phyloP scores from a whole-genome alignment of 805 yeast genomes.

The Candida dendrica region DNA sequence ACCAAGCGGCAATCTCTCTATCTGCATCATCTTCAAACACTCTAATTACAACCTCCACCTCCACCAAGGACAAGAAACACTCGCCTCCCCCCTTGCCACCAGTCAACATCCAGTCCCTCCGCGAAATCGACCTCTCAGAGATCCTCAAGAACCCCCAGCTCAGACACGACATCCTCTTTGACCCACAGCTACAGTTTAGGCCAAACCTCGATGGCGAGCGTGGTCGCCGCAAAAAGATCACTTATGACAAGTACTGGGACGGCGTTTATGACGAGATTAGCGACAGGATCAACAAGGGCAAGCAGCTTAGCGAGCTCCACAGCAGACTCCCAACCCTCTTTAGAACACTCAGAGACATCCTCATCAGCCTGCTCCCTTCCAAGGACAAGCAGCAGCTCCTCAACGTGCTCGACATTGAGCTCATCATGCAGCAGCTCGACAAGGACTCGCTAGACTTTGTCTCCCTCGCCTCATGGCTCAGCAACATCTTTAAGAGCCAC shows the following conservation, averaged over 20 bases:
- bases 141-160: constrained; percentile 87
- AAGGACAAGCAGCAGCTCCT: constrained; percentile 63
- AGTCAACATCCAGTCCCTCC: constrained; percentile 69
- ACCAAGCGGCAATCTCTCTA: neutral
- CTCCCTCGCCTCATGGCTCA: constrained; percentile 65
- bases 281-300: constrained; percentile 27
- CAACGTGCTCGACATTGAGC: constrained; percentile 69
- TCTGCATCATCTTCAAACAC: constrained; percentile 10
- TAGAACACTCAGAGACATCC: constrained; percentile 69
- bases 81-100: constrained; percentile 62
- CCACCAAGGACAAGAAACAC: constrained; percentile 19
- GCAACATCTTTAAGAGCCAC: constrained; percentile 72
- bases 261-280: constrained; percentile 65
- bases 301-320: constrained; percentile 12
- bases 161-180: constrained; percentile 88
- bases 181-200: constrained; percentile 86
- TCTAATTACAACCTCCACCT: constrained; percentile 12
- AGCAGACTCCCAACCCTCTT: constrained; percentile 56
- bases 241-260: constrained; percentile 79
- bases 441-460: constrained; percentile 70
- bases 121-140: constrained; percentile 82
- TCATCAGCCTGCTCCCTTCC: constrained; percentile 68
- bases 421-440: constrained; percentile 66
- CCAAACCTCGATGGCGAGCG: constrained; percentile 90
- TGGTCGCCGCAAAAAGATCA: constrained; percentile 66